Conservation (phyloP, 1,139 yeast genomes). For the Diutina scorzettiae region DNA sequence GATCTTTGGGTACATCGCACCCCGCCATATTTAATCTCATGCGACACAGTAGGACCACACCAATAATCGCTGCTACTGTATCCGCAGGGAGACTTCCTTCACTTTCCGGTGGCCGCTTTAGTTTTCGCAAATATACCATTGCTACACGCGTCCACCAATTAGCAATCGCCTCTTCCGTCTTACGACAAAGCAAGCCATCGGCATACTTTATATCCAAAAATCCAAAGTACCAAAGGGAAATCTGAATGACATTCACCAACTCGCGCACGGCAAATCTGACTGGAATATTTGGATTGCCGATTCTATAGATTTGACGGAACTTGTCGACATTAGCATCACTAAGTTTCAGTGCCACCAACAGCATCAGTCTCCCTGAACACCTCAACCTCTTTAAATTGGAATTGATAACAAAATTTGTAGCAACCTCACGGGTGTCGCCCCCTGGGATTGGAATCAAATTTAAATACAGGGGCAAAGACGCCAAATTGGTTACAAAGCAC, state of each 20-base stretch:
- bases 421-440: slow-evolving; percentile 45
- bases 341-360: slow-evolving; percentile 49
- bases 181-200: slow-evolving; percentile 75
- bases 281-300: slow-evolving; percentile 35
- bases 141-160: slow-evolving; percentile 84
- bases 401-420: slow-evolving; percentile 54
- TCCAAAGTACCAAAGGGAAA: slow-evolving; percentile 66
- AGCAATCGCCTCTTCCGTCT: slow-evolving; percentile 58
- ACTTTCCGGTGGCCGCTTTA: neutral
- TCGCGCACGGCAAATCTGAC: slow-evolving; percentile 62
- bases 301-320: slow-evolving; percentile 63
- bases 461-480: slow-evolving; percentile 67
- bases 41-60: slow-evolving; percentile 50
- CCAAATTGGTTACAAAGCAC: slow-evolving; percentile 68
- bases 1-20: slow-evolving; percentile 77
- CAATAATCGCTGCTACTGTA: slow-evolving; percentile 41
- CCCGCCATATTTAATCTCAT: slow-evolving; percentile 55
- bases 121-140: slow-evolving; percentile 31
- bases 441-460: slow-evolving; percentile 58
- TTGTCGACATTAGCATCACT: slow-evolving; percentile 75
- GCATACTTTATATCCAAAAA: slow-evolving; percentile 56
- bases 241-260: slow-evolving; percentile 62
- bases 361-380: slow-evolving; percentile 78
- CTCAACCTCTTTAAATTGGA: slow-evolving; percentile 64
- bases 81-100: slow-evolving; percentile 45